These are phyloP conservation scores for Raphanus sativus DNA, from an alignment of 345 rosid genomes.

Conservation along the genomic window DNA sequence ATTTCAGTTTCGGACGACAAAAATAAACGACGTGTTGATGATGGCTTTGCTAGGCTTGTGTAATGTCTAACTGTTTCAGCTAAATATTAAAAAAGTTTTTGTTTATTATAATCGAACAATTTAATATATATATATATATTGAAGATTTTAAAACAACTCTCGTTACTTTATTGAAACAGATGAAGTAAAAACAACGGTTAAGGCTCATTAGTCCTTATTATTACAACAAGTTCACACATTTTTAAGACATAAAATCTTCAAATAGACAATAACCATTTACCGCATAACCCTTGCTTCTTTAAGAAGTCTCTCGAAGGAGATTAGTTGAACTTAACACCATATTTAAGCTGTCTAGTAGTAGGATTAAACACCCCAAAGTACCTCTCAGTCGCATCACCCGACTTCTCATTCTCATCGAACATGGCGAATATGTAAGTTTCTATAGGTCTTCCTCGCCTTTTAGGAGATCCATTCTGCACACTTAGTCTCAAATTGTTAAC, in stretches of 20 bases:
- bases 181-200: background rate
- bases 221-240: background rate
- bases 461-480: constrained; percentile 45
- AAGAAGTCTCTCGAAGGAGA: background rate
- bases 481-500: constrained; percentile 37
- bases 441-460: constrained; percentile 37
- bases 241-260: background rate
- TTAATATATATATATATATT: no score
- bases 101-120: background rate
- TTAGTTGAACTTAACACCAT: constrained; percentile 41
- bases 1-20: background rate
- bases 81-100: background rate
- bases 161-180: background rate
- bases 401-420: constrained; percentile 40
- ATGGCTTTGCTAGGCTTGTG: background rate
- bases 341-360: constrained; percentile 25
- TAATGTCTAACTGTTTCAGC: background rate
- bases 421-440: constrained; percentile 49
- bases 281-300: constrained; percentile 29
- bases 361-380: constrained; percentile 39
- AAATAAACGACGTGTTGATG: background rate
- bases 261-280: constrained; percentile 26
- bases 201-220: background rate
- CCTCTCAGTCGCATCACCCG: constrained; percentile 19
- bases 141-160: background rate